Base-by-base conservation (phyloP, 305 asterid species). In the Rubia peregrina region DNA sequence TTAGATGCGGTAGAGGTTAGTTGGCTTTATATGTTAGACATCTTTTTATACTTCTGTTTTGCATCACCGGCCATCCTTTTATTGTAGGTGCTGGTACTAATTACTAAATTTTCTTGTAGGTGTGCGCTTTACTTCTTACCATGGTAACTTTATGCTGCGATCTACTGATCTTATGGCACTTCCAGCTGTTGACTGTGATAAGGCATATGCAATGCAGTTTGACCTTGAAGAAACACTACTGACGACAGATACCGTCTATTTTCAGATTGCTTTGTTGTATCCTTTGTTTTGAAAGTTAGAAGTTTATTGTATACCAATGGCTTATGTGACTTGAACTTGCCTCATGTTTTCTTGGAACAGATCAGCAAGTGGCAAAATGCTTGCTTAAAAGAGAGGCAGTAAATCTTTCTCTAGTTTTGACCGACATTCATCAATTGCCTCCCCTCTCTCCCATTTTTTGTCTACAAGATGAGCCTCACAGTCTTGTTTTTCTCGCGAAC, bases 181-280 rank as follows among this genome's bases (percentile, higher is more conserved):
- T 81, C 99, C 99, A 63, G 98, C 96, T 80, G 92, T 87, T 61
- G 98, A 95, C 83, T 95, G 98, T 76, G 99, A 95, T 79, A 95
- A 95, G 83, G 99, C 98, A 61, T 95, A 90, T 82, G 98, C 87
- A 33, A 96, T 96, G 74, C 99, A 91, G 80, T 83, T 91, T 74
- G 84, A 89, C 76, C 96, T 95, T 72, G 98, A 95, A 85, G 99
- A 95, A 74, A 91, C 99, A 36, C 81, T 95, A 73, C 80, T 91
- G 81, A 90, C 95, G 59, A 81, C 92, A 24, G 93, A 83, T 76
- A 87, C 92, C 0, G 95, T 95, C 65, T 90, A 85, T 83, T 91
- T 95, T 80, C 99, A 95, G 89, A 94, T 89, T 63, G 99, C 98
- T 60, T 80, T 95, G 74, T 53, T 95, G 99, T 95, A 95, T 95